These are phyloP conservation scores for Diaporthe sp. DNA, from an alignment of 2,329 filamentous ascomycete genomes.

Conservation along the genomic window DNA sequence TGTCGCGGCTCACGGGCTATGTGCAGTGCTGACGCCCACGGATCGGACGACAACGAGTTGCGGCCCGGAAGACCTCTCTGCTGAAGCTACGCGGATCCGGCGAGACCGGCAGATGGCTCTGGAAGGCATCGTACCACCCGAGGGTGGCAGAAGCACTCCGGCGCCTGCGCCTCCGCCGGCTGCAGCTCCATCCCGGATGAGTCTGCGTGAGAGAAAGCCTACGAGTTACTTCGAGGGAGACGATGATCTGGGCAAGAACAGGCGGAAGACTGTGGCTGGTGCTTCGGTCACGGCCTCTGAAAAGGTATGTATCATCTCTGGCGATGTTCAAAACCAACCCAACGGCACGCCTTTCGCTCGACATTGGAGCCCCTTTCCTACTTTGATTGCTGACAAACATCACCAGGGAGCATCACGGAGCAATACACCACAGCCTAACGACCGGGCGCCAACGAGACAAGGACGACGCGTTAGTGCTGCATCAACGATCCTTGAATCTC, in stretches of 20 bases:
- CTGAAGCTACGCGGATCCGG: conserved; percentile 73
- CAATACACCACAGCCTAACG: conserved; percentile 47
- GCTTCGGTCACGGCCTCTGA: conserved; percentile 60
- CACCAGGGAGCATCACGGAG: conserved; percentile 52
- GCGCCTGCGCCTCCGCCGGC: conserved; percentile 46
- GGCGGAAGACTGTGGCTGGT: conserved; percentile 74
- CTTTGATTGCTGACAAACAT: conserved; percentile 39
- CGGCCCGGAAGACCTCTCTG: conserved; percentile 82
- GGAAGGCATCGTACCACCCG: conserved; percentile 48
- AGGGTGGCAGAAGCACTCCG: conserved; percentile 47
- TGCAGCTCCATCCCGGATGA: conserved; percentile 72
- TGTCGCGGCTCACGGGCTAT: conserved; percentile 85
- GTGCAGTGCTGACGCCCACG: conserved; percentile 83
- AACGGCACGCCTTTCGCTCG: neutral
- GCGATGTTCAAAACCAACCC: neutral
- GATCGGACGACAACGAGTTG: conserved; percentile 82
- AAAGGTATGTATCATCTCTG: conserved; percentile 50
- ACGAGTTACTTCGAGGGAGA: conserved; percentile 68
- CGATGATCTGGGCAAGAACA: conserved; percentile 59
- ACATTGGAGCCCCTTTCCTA: neutral
- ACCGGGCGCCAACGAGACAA: conserved; percentile 49
- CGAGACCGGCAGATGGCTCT: conserved; percentile 74
- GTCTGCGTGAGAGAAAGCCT: conserved; percentile 79
- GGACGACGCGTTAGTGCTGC: conserved; percentile 65
- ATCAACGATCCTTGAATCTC: conserved; percentile 53